Evolutionary conservation across 1,284 basidiomycete genomes (phyloP), one percentile per base, ranked within the genome.

Genomic region (Ceratobasidium sp.): DNA sequence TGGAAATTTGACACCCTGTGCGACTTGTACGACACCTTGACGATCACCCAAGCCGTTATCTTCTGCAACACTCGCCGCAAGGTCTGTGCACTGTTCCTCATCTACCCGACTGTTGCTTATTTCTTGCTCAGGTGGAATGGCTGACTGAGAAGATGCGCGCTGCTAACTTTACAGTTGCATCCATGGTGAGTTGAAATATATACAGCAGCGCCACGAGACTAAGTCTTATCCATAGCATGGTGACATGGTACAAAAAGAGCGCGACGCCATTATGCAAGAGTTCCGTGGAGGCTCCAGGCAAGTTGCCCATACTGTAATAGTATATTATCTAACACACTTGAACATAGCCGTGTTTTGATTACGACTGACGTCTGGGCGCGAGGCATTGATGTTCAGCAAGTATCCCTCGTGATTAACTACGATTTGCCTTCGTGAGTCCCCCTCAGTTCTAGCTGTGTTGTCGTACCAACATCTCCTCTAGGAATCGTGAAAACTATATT

Each of bases 1-100:
- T 99, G 97, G 97, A 99, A 99, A 81, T 97, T 98, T 78, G 97
- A 99, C 83, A 99, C 97, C 0, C 86, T 99, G 23, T 98, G 96
- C 82, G 97, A 99, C 82, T 83, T 97, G 67, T 99, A 99, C 83
- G 97, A 99, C 82, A 98, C 97, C 21, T 88, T 99, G 64, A 98
- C 97, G 34, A 99, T 99, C 82, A 99, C 97, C 0, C 97, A 99
- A 85, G 97, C 97, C 32, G 97, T 99, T 81, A 98, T 99, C 79
- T 99, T 99, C 86, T 99, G 97, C 84, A 99, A 99, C 84, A 99
- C 97, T 4, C 87, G 95, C 77, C 87, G 97, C 84, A 99, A 99
- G 90, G 92, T 91, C 69, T 41, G 84, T 76, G 23, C 71, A 10
- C 14, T n/a, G 52, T 26, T 65, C 43, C 62, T 55, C 61, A 41